Conservation (phyloP, 2,329 filamentous ascomycete species). For the Aureobasidium lini region DNA sequence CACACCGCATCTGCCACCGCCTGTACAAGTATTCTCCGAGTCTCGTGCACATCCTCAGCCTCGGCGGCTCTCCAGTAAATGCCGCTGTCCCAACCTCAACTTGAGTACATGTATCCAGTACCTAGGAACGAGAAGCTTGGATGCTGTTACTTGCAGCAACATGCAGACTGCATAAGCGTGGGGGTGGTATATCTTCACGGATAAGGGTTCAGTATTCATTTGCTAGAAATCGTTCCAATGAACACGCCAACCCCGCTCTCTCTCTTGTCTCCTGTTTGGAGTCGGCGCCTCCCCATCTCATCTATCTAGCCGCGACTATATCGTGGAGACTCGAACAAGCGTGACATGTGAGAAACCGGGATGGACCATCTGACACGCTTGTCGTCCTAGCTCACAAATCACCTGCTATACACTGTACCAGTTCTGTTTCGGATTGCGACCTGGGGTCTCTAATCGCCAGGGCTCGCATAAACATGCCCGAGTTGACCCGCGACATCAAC, state of each 20-base stretch:
- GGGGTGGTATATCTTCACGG: conserved; percentile 1
- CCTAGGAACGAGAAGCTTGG: background rate
- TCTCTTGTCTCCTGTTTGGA: background rate
- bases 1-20: background rate
- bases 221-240: background rate
- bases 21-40: background rate
- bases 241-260: background rate
- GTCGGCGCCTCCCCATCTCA: background rate
- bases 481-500: background rate
- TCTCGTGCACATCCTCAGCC: too few relatives aligned
- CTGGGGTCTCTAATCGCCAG: background rate
- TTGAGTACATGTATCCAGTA: background rate
- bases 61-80: background rate
- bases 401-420: conserved; percentile 4
- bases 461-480: background rate
- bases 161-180: conserved; percentile 4
- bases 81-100: background rate
- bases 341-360: background rate
- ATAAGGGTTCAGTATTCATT: background rate
- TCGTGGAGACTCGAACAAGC: background rate
- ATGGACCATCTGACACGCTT: background rate
- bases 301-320: conserved; percentile 8
- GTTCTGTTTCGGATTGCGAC: background rate
- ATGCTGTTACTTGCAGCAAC: conserved; percentile 7
- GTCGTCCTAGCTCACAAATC: background rate